Conservation (phyloP, 2,329 filamentous ascomycete genomes). For the Colletotrichum endophyticum region DNA sequence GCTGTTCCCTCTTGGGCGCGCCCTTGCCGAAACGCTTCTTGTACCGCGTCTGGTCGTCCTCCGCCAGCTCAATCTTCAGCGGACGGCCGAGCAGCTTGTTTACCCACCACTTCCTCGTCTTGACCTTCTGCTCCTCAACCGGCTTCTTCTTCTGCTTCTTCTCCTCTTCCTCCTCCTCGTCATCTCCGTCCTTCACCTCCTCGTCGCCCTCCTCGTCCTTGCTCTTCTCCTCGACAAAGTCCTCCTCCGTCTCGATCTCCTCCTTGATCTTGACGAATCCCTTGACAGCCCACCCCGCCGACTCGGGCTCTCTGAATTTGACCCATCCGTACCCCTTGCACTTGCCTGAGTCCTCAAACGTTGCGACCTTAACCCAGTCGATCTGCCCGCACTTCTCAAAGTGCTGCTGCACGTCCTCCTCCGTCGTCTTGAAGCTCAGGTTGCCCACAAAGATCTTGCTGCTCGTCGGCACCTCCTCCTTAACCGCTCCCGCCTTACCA, state of each 20-base stretch:
- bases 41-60: slow-evolving; percentile 87
- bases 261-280: slow-evolving; percentile 79
- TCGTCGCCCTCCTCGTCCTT: slow-evolving; percentile 39
- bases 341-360: slow-evolving; percentile 95
- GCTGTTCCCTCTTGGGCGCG: slow-evolving; percentile 45
- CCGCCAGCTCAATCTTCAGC: slow-evolving; percentile 90
- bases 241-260: slow-evolving; percentile 65
- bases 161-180: slow-evolving; percentile 35
- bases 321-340: slow-evolving; percentile 99
- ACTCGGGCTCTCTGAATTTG: slow-evolving; percentile 80
- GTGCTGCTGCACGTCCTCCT: slow-evolving; percentile 80
- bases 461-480: slow-evolving; percentile 56
- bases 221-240: slow-evolving; percentile 57
- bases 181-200: slow-evolving; percentile 40
- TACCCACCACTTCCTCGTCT: slow-evolving; percentile 79
- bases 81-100: slow-evolving; percentile 81
- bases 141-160: slow-evolving; percentile 36
- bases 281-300: slow-evolving; percentile 73
- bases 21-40: slow-evolving; percentile 92
- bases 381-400: slow-evolving; percentile 87
- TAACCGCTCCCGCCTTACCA: slow-evolving; percentile 25
- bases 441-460: slow-evolving; percentile 93
- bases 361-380: slow-evolving; percentile 84
- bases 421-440: slow-evolving; percentile 79
- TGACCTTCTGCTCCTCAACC: slow-evolving; percentile 51